Evolutionary conservation across 2,329 filamentous ascomycete genomes (phyloP).

Genomic region (Byssothecium circinans): DNA sequence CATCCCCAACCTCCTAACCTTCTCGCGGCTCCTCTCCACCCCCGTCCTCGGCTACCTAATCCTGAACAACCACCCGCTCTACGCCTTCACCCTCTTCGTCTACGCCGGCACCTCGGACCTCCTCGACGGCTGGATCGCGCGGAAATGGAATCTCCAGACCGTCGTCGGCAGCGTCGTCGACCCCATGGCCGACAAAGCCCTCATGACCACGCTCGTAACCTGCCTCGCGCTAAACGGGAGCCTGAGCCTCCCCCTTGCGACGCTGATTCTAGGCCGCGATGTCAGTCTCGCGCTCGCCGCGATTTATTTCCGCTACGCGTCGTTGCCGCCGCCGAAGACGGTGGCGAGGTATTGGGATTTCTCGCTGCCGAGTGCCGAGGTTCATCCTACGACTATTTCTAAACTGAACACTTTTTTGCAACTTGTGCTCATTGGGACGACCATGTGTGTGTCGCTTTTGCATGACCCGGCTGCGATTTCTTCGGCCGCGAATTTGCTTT

Average conservation of each 20-base stretch:
- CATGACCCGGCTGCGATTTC: conserved; percentile 59
- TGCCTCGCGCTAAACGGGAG: conserved; percentile 81
- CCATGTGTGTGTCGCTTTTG: conserved; percentile 77
- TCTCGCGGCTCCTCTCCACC: conserved; percentile 79
- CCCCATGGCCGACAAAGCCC: conserved; percentile 92
- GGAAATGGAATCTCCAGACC: conserved; percentile 83
- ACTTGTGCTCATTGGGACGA: conserved; percentile 79
- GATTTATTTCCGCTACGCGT: conserved; percentile 95
- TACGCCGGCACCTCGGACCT: conserved; percentile 92
- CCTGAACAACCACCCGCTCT: conserved; percentile 75
- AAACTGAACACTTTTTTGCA: conserved; percentile 94
- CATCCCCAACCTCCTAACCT: conserved; percentile 89
- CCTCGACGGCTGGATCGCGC: conserved; percentile 91
- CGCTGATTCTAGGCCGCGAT: conserved; percentile 89
- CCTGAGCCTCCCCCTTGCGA: conserved; percentile 82
- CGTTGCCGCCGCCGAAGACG: conserved; percentile 89
- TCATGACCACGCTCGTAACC: conserved; percentile 92
- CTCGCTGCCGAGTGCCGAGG: conserved; percentile 82
- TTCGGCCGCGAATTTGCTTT: conserved; percentile 34
- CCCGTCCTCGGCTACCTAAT: conserved; percentile 88
- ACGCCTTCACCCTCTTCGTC: conserved; percentile 81
- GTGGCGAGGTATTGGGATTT: conserved; percentile 97
- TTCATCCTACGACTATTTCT: conserved; percentile 79
- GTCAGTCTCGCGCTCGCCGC: conserved; percentile 80
- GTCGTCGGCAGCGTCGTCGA: conserved; percentile 88